A percentile compares a stretch with the other conserved stretches of the same genome.
Evolutionary conservation across 1,284 basidiomycete genomes (phyloP).

Genomic region (Sanghuangporus weigelae): DNA sequence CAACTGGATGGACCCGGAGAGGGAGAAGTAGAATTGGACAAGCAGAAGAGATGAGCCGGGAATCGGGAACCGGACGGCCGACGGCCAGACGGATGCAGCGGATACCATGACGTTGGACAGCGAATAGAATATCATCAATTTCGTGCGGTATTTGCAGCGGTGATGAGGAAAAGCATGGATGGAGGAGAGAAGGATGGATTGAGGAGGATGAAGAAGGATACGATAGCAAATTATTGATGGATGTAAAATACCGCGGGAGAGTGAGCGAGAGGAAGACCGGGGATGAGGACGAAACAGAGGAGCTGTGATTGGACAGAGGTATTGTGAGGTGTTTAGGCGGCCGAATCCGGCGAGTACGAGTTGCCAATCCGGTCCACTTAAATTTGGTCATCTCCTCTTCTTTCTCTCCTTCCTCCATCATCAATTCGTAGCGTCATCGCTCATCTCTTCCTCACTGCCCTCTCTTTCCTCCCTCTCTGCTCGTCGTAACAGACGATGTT

Average conservation of each 20-base stretch:
- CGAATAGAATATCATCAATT: background rate
- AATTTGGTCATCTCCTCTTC: background rate
- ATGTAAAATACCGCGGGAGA: background rate
- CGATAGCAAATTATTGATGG: background rate
- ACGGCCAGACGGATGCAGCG: background rate
- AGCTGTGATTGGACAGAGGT: background rate
- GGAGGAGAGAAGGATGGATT: background rate
- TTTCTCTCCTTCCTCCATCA: slow-evolving; percentile 2
- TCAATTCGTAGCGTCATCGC: background rate
- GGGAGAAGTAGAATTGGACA: background rate
- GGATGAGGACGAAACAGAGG: background rate
- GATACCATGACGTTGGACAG: background rate
- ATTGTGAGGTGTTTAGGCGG: slow-evolving; percentile 1
- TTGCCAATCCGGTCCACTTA: background rate
- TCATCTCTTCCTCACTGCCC: background rate
- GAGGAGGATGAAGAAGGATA: background rate
- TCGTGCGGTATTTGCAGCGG: too few relatives aligned
- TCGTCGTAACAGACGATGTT: slow-evolving; percentile 53
- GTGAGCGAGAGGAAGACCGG: background rate
- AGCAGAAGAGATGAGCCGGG: background rate
- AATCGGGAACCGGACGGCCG: background rate
- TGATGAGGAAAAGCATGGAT: too few relatives aligned
- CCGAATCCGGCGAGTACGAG: slow-evolving; percentile 2
- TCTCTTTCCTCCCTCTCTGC: slow-evolving; percentile 19
- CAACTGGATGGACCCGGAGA: background rate